Conservation (phyloP, 1,284 basidiomycete species). For the Schizophyllum amplum region DNA sequence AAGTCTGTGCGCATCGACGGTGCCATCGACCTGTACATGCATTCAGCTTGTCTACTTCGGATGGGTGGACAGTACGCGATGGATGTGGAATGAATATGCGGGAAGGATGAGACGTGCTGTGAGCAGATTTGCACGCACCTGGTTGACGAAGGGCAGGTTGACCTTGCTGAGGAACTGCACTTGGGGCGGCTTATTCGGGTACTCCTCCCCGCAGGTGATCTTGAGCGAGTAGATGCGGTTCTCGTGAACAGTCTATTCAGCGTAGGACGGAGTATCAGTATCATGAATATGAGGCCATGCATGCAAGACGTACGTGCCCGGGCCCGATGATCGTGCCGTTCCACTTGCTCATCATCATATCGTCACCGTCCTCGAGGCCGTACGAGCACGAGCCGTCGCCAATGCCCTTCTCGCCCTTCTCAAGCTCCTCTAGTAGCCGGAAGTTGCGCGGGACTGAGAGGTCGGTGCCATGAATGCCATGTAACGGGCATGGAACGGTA, state of each 20-base stretch:
- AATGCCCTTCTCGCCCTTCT: constrained; percentile 99
- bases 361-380: constrained; percentile 33
- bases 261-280: constrained; percentile 1
- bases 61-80: too few species aligned
- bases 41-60: too few species aligned
- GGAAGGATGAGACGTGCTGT: too few species aligned
- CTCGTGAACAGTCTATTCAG: constrained; percentile 83
- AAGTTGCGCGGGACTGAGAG: constrained; percentile 89
- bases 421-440: constrained; percentile 92
- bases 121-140: background rate
- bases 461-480: background rate
- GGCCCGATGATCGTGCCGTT: constrained; percentile 99
- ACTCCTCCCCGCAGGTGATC: constrained; percentile 78
- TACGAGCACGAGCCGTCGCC: constrained; percentile 77
- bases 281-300: constrained; percentile 2
- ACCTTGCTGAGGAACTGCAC: constrained; percentile 86
- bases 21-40: constrained; percentile 65
- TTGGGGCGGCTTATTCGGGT: constrained; percentile 78
- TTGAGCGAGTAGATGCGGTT: constrained; percentile 97
- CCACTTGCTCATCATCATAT: constrained; percentile 90
- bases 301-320: constrained; percentile 83
- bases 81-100: too few species aligned
- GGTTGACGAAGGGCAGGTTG: constrained; percentile 90
- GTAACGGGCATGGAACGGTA: background rate
- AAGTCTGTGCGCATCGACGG: constrained; percentile 69